Evolutionary conservation across 23 red algal genomes (phyloP).

Genomic region (Gracilaria caudata): DNA sequence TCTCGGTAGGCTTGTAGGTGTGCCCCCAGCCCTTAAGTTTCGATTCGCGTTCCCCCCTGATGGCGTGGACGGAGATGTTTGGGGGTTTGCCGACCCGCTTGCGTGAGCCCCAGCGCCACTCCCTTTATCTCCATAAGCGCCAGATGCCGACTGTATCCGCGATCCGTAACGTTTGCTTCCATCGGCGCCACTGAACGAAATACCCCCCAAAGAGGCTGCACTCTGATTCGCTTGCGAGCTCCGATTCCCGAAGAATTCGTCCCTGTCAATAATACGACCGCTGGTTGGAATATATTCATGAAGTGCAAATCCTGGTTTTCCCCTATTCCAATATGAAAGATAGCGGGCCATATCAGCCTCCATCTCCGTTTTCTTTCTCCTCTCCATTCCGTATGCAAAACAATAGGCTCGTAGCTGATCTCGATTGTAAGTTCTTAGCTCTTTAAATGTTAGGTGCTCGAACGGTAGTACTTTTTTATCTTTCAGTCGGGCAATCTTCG

Average conservation of each 20-base stretch:
- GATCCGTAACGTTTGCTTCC: slow-evolving; percentile 19
- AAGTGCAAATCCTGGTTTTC: slow-evolving; percentile 62
- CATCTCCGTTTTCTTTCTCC: slow-evolving; percentile 81
- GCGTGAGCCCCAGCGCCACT: neutral
- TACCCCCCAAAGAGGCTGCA: slow-evolving; percentile 19
- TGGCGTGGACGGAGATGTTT: slow-evolving; percentile 29
- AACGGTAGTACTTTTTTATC: slow-evolving; percentile 69
- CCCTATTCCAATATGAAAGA: slow-evolving; percentile 69
- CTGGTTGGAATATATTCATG: slow-evolving; percentile 50
- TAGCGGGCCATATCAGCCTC: slow-evolving; percentile 78
- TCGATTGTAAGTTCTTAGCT: slow-evolving; percentile 63
- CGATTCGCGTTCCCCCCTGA: slow-evolving; percentile 19
- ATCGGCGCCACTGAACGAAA: slow-evolving; percentile 16
- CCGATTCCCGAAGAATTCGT: slow-evolving; percentile 27
- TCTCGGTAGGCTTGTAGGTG: slow-evolving; percentile 12
- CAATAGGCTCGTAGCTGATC: slow-evolving; percentile 81
- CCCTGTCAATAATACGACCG: slow-evolving; percentile 12
- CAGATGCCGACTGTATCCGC: slow-evolving; percentile 9
- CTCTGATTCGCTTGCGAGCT: slow-evolving; percentile 26
- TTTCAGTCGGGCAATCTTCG: slow-evolving; percentile 48
- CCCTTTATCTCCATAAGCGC: neutral
- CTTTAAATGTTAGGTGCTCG: slow-evolving; percentile 75
- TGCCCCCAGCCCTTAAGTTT: neutral
- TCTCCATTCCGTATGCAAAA: slow-evolving; percentile 57
- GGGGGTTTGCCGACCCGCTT: neutral